Conservation (phyloP, 768 basidiomycete species). For the Naganishia vaughanmartiniae region DNA sequence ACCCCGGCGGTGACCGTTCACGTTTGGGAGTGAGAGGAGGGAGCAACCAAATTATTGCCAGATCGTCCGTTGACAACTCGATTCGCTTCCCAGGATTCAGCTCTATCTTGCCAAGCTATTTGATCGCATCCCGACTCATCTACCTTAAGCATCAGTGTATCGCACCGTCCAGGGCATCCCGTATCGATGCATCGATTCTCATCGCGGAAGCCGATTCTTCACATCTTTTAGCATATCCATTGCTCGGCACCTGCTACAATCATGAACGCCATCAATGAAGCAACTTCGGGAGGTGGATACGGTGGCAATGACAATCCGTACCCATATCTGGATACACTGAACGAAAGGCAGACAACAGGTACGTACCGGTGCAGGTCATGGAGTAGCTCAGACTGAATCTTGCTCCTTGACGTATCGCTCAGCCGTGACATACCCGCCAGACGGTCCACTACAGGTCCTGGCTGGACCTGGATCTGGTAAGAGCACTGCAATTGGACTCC, state of each 20-base stretch:
- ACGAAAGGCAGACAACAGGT: slow-evolving; percentile 23
- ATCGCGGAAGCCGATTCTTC: background rate
- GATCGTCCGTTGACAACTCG: background rate
- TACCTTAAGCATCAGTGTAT: background rate
- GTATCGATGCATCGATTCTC: background rate
- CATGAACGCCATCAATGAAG: background rate
- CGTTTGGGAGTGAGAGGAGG: background rate
- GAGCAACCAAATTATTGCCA: background rate
- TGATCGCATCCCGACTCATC: too few species aligned
- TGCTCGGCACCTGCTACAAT: background rate
- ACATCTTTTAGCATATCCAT: background rate
- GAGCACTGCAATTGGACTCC: slow-evolving; percentile 50
- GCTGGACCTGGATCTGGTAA: slow-evolving; percentile 67
- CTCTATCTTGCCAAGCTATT: too few species aligned
- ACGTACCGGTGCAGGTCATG: too few species aligned
- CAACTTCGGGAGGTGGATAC: background rate
- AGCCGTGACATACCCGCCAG: slow-evolving; percentile 69
- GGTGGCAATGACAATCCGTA: background rate
- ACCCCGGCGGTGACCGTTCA: background rate
- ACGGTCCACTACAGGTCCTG: slow-evolving; percentile 70
- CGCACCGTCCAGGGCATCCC: background rate
- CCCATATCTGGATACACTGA: slow-evolving; percentile 17
- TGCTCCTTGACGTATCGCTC: background rate
- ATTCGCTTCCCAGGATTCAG: too few species aligned
- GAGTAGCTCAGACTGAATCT: background rate